These are phyloP conservation scores for Paraconiothyrium sp. DNA, from an alignment of 2,329 filamentous ascomycete species.

Conservation along the genomic window DNA sequence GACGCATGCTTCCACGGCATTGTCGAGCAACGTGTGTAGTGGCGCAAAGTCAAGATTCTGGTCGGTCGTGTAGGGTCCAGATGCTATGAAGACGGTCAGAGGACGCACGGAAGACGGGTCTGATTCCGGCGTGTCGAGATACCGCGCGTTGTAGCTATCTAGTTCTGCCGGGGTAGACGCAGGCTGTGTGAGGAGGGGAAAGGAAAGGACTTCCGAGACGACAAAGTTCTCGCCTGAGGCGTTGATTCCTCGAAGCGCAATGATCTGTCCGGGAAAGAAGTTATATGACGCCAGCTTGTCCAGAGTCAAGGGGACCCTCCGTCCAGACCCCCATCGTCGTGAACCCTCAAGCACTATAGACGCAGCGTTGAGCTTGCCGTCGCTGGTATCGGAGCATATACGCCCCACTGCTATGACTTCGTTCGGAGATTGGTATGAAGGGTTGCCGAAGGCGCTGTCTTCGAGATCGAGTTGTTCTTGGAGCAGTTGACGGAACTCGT, in stretches of 20 bases:
- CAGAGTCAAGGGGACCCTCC: slow-evolving; percentile 82
- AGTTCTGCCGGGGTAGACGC: slow-evolving; percentile 74
- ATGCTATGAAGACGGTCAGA: slow-evolving; percentile 78
- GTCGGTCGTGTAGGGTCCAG: slow-evolving; percentile 91
- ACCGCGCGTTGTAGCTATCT: slow-evolving; percentile 72
- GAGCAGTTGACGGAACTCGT: slow-evolving; percentile 81
- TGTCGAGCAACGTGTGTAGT: slow-evolving; percentile 80
- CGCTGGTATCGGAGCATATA: slow-evolving; percentile 86
- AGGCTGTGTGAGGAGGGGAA: slow-evolving; percentile 78
- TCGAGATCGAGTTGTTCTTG: slow-evolving; percentile 79
- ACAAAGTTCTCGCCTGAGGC: slow-evolving; percentile 84
- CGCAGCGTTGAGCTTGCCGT: slow-evolving; percentile 85
- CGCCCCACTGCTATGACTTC: slow-evolving; percentile 91
- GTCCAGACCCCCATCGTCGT: slow-evolving; percentile 80
- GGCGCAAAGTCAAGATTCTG: slow-evolving; percentile 92
- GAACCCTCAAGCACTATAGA: slow-evolving; percentile 91
- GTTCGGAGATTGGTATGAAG: slow-evolving; percentile 82
- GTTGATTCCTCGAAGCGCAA: slow-evolving; percentile 87
- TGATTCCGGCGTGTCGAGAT: slow-evolving; percentile 68
- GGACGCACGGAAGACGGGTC: slow-evolving; percentile 66
- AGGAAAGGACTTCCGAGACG: slow-evolving; percentile 77
- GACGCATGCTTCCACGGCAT: slow-evolving; percentile 76
- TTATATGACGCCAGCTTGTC: slow-evolving; percentile 74
- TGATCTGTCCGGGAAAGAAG: slow-evolving; percentile 95
- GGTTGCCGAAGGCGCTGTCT: slow-evolving; percentile 84